These are phyloP conservation scores for Poa annua DNA, from an alignment of 176 grass and related monocot species.

Conservation along the genomic window DNA sequence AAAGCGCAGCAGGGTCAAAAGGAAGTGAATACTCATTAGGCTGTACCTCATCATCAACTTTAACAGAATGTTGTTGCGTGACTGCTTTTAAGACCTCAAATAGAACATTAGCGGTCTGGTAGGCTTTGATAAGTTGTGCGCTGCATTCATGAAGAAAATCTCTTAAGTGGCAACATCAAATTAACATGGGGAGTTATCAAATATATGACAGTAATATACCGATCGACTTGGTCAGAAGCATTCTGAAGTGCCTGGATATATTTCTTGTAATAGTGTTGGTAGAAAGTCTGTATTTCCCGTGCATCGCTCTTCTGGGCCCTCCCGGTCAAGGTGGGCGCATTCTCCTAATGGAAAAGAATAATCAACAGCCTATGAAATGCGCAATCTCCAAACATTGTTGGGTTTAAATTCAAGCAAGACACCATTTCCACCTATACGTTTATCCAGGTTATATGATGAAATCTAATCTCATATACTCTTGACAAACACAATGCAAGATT, in stretches of 20 bases:
- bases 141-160: constrained; percentile 55
- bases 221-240: constrained; percentile 76
- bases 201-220: constrained; percentile 43
- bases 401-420: not conserved
- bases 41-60: constrained; percentile 89
- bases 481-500: not conserved
- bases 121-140: constrained; percentile 84
- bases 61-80: constrained; percentile 73
- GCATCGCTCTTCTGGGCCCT: constrained; percentile 78
- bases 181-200: constrained; percentile 39
- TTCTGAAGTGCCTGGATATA: constrained; percentile 92
- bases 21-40: constrained; percentile 31
- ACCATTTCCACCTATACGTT: not conserved
- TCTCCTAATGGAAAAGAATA: constrained; percentile 60
- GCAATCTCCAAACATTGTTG: not conserved
- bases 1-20: constrained; percentile 14
- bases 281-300: constrained; percentile 89
- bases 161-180: not conserved
- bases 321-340: constrained; percentile 72
- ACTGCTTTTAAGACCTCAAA: constrained; percentile 97
- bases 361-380: constrained; percentile 19
- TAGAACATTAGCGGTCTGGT: constrained; percentile 86
- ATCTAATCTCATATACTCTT: not conserved
- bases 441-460: constrained; percentile 7
- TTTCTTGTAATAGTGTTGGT: constrained; percentile 87